Base-by-base conservation (phyloP, 805 yeast species). In the Yarrowia porcina region DNA sequence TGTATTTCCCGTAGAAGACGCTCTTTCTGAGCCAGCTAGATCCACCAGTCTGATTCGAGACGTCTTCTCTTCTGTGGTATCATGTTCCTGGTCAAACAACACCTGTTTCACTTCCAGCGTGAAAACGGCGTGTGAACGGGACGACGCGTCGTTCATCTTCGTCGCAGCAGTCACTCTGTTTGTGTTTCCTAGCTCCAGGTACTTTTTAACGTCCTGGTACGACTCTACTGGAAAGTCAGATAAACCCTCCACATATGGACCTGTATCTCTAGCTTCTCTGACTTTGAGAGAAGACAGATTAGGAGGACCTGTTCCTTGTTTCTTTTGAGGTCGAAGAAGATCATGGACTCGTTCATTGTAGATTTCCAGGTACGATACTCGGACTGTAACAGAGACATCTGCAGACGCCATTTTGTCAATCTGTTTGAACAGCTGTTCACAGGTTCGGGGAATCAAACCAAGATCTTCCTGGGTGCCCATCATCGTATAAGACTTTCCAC, bases 401-500 rank as follows among this genome's bases (percentile, higher is more conserved):
- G 70, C 78, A 9, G 69, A 71, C 9, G 80, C 71, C 45, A 81
- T 68, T 2, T 69, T 63, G 4, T 74, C 75, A 41, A 79, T 74
- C 50, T 77, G 76, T 2, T 73, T 71, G 67, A 88, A 81, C 12
- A 89, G 74, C 64, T 82, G 83, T 28, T 74, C 66, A 63, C 90
- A 82, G 13, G 86, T 76, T 60, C 78, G 65, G 0, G 94, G 92
- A 41, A 89, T 85, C 71, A 89, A 76, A 0, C 96, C 96, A 13
- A 82, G 82, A 2, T 79, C 75, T 3, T 69, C 71, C 1, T 74
- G 68, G 11, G 78, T 66, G 0, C 89, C 88, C 75, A 89, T 82
- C 94, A 89, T 89, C 0, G 96, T 90, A 73, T 82, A 86, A 0
- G 96, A 85, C 69, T 89, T 89, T 0, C 96, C 96, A 0, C 94